Evolutionary conservation across 2,329 filamentous ascomycete genomes (phyloP), one percentile per base, ranked within the genome.

Genomic region (Sarocladiaceae sp.): DNA sequence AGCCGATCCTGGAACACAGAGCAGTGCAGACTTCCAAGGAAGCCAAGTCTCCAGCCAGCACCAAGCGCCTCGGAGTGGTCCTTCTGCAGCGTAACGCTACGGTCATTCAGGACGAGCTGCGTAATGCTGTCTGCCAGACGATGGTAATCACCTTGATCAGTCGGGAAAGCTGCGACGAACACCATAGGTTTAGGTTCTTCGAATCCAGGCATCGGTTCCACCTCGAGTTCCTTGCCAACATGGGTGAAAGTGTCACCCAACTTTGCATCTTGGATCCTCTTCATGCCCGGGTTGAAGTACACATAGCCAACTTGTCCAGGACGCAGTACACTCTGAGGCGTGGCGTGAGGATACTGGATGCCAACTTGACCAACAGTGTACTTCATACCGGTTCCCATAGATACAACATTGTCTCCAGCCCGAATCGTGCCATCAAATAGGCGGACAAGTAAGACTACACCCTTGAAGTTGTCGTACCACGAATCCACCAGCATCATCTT

Each of bases 151-250:
- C 85, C 77, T 59, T 96, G 91, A 62, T 99, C 92, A 0, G 92
- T 91, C 0, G 94, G 94, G 61, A 96, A 99, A 0, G 94, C 94
- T 1, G 93, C 92, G 3, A 99, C 94, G 60, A 99, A 99, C 4
- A 99, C 94, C 94, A 99, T 99, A 5, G 92, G 88, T 68, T 99
- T 96, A 1, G 94, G 93, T 67, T 99, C 94, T 65, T 96, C 93
- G 55, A 99, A 99, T 2, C 93, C 94, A 0, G 91, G 90, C 51
- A 92, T 86, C 12, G 89, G 84, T 66, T 92, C 79, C 2, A 99
- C 91, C 1, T 78, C 63, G 54, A 83, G 81, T 70, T 96, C 89
- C 20, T 75, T 83, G 2, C 90, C 91, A 3, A 91, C 79, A 2
- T 82, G 88, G 1, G 94, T 97, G 62, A 91, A 96, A 0, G 94